Conservation (phyloP, 1,284 basidiomycete species). For the Ceratobasidium sp. region DNA sequence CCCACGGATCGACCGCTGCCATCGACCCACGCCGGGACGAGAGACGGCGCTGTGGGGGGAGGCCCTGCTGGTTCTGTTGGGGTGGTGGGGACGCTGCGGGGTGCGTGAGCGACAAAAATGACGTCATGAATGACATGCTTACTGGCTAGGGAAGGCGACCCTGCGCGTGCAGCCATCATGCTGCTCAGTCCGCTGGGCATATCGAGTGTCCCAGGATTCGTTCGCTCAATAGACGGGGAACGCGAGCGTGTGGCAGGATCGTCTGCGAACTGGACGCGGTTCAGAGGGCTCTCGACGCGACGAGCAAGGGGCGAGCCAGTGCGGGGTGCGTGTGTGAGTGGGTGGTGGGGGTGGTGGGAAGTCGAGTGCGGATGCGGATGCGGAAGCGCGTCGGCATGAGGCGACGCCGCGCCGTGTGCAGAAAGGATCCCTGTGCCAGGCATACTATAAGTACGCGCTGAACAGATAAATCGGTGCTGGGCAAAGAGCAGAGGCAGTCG, state of each 20-base stretch:
- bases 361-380: background rate
- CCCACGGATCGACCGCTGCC: slow-evolving; percentile 73
- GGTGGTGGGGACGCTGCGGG: slow-evolving; percentile 15
- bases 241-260: slow-evolving; percentile 1
- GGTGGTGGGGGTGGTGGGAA: background rate
- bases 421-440: background rate
- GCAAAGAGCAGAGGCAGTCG: too few species aligned
- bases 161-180: slow-evolving; percentile 18
- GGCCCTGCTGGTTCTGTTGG: slow-evolving; percentile 44
- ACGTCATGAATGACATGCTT: slow-evolving; percentile 12
- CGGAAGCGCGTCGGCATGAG: background rate
- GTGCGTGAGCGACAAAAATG: slow-evolving; percentile 4
- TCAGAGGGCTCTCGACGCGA: slow-evolving; percentile 22
- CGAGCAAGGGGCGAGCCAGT: slow-evolving; percentile 32
- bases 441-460: background rate
- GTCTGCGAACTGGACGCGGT: slow-evolving; percentile 38
- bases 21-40: slow-evolving; percentile 70
- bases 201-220: background rate
- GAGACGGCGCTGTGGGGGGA: slow-evolving; percentile 55
- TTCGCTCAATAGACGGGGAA: slow-evolving; percentile 24
- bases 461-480: too few species aligned
- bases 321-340: slow-evolving; percentile 9
- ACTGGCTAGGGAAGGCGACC: slow-evolving; percentile 12
- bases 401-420: background rate
- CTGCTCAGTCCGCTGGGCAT: slow-evolving; percentile 21